phyloP scores from a whole-genome alignment of 371 early-diverging fungal genomes.

The Mortierella sp. region DNA sequence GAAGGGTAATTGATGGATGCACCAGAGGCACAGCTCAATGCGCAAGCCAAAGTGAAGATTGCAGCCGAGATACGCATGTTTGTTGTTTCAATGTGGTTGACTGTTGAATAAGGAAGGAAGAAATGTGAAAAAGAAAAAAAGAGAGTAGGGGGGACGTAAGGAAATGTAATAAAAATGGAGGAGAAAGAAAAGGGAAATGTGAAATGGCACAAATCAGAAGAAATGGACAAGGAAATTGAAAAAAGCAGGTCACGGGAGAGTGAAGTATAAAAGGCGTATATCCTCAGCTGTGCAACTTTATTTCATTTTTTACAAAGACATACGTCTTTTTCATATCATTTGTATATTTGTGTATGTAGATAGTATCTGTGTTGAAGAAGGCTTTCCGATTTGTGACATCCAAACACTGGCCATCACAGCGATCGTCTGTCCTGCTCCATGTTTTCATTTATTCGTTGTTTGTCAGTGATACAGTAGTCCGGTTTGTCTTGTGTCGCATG shows the following conservation, averaged over 20 bases:
- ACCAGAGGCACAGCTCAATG: conserved; percentile 26
- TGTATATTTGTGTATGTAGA: no score
- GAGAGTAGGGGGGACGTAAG: neutral
- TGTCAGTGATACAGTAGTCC: neutral
- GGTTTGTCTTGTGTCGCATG: neutral
- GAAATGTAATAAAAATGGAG: no score
- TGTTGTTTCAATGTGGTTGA: neutral
- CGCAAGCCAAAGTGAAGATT: conserved; percentile 37
- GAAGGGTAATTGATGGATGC: conserved; percentile 17
- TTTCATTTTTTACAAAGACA: neutral
- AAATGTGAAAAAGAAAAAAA: neutral
- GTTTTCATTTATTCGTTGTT: no score
- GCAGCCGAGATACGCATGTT: conserved; percentile 43
- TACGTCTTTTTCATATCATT: no score
- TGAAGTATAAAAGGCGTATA: neutral
- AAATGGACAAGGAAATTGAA: neutral
- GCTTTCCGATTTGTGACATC: no score
- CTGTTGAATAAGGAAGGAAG: neutral
- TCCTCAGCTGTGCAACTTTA: neutral
- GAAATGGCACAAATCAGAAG: neutral
- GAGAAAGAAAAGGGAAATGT: neutral
- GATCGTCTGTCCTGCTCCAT: no score
- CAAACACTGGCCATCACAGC: no score
- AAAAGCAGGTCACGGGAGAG: neutral
- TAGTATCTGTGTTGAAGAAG: no score